These are phyloP conservation scores for rapeseed (Brassica napus) DNA, from an alignment of 345 rosid species.

Conservation along the genomic window DNA sequence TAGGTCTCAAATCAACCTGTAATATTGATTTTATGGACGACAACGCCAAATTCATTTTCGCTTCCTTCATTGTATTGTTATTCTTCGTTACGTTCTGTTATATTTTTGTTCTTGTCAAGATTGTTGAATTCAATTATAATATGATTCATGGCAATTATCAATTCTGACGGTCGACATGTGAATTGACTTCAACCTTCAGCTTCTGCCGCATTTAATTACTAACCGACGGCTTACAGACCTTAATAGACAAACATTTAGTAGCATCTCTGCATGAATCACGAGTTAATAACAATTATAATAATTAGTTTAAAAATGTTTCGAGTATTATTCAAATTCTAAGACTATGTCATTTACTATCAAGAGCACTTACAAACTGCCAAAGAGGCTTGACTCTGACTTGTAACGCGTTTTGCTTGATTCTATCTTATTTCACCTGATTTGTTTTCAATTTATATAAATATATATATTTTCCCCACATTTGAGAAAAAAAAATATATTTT, in stretches of 20 bases:
- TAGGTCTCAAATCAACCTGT: background rate
- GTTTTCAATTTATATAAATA: background rate
- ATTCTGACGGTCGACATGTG: constrained; percentile 35
- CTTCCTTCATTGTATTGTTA: background rate
- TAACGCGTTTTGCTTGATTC: constrained; percentile 23
- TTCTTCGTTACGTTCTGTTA: background rate
- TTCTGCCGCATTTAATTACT: constrained; percentile 11
- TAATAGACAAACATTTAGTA: background rate
- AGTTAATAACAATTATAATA: constrained; percentile 3
- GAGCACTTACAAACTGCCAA: background rate
- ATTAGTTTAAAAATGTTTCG: background rate
- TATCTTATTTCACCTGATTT: background rate
- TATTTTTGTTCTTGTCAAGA: background rate
- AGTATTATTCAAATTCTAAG: background rate
- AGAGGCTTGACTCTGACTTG: constrained; percentile 3
- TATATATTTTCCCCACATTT: background rate
- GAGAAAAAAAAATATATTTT: background rate
- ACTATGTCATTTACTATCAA: background rate
- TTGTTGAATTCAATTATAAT: background rate
- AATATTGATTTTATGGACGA: background rate
- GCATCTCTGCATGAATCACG: constrained; percentile 29
- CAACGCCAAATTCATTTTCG: constrained; percentile 7
- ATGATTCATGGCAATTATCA: constrained; percentile 15
- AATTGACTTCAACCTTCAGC: constrained; percentile 16
- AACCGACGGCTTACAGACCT: constrained; percentile 8